Base-by-base conservation (phyloP, 345 rosid species). In the Salix purpurea region DNA sequence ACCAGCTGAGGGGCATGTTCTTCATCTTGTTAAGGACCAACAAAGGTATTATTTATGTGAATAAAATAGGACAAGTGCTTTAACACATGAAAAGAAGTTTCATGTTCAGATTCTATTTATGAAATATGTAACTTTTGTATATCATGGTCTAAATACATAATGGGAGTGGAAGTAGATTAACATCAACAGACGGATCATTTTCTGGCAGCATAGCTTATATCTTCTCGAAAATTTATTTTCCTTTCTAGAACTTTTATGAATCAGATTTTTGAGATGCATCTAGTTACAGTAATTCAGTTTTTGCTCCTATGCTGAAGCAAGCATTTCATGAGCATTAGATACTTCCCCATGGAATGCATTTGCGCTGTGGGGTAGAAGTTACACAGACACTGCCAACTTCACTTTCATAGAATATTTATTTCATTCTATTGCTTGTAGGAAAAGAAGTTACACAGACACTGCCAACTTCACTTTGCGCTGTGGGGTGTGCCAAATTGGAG, bases 401-500 rank as follows among this genome's bases (percentile, higher is more conserved):
- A 32, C 34, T 32, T 32, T 32, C 34, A 32, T 21, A 70, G 37
- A 40, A 23, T 66, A 30, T 23, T 26, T 15, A 58, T 62, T 42
- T 73, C 9, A 28, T 13, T 21, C 52, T 65, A n/a, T 78, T 16
- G 69, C 48, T 73, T 69, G 76, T 65, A 93, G 99, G 87, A 92
- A 90, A 85, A 89, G 91, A 89, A 91, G 89, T 21, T 93, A 84
- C 60, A 96, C 99, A 0, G 95, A 92, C 77, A 91, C 95, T 5
- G 80, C 97, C 62, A 91, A 88, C 83, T 96, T 96, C 85, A 91
- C 95, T 46, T 75, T 96, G 81, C 94, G 95, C 21, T 96, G 99
- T 7, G 98, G 97, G n/a, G 95, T 87, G 23, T 93, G 98, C 86
- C 99, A 93, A 81, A 92, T 91, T 10, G 98, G 98, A 19, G 90